Evolutionary conservation across 2,329 filamentous ascomycete genomes (phyloP).

Genomic region (Microsporum ferrugineum): DNA sequence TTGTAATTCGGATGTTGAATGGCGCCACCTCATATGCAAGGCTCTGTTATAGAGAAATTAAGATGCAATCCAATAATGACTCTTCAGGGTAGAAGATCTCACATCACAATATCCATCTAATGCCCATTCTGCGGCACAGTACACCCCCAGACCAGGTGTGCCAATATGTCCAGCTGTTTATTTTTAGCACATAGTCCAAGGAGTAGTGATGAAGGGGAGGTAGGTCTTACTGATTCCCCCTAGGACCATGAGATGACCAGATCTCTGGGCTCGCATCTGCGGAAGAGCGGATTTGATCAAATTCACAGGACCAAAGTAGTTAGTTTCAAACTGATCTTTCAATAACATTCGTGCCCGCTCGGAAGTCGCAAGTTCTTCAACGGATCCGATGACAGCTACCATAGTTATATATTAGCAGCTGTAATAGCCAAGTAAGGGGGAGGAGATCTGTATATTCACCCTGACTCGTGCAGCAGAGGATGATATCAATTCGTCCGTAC

Average conservation of each 20-base stretch:
- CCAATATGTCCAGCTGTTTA: conserved; percentile 68
- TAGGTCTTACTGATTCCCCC: conserved; percentile 61
- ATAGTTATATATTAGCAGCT: conserved; percentile 6
- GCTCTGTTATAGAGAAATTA: conserved; percentile 36
- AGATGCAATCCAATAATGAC: neutral
- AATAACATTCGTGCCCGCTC: conserved; percentile 65
- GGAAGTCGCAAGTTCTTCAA: conserved; percentile 75
- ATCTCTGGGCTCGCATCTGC: conserved; percentile 64
- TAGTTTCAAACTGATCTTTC: conserved; percentile 82
- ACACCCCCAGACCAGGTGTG: conserved; percentile 80
- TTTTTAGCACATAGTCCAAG: neutral
- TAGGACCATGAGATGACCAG: conserved; percentile 80
- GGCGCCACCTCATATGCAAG: conserved; percentile 92
- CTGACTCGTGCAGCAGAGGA: conserved; percentile 82
- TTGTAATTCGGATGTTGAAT: conserved; percentile 92
- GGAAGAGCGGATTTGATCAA: conserved; percentile 84
- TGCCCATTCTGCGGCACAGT: conserved; percentile 87
- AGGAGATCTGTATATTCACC: conserved; percentile 37
- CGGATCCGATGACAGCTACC: conserved; percentile 70
- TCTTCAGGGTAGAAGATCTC: conserved; percentile 11
- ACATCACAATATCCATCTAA: conserved; percentile 91
- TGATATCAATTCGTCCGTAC: conserved; percentile 79
- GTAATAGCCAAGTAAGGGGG: neutral
- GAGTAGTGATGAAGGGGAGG: neutral
- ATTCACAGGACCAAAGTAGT: conserved; percentile 93